Conservation (phyloP, 768 basidiomycete species). For the Dendrothele bispora region DNA sequence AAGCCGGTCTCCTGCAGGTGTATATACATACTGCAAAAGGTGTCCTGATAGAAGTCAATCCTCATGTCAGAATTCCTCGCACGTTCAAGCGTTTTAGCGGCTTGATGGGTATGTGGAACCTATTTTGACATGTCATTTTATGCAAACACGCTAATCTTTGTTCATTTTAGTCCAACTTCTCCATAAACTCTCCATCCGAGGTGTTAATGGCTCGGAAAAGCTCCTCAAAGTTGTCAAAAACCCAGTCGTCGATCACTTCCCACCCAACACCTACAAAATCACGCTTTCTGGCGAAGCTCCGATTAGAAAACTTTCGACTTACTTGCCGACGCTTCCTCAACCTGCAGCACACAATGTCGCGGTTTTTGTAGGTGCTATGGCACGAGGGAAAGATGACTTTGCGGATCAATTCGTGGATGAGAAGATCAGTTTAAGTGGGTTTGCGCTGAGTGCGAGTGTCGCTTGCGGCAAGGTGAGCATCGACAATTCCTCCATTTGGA, state of each 20-base stretch:
- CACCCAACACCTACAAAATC: constrained; percentile 92
- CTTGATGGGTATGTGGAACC: constrained; percentile 89
- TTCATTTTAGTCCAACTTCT: constrained; percentile 73
- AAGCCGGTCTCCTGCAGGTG: constrained; percentile 93
- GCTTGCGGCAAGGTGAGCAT: constrained; percentile 91
- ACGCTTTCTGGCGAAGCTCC: constrained; percentile 92
- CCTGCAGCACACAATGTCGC: constrained; percentile 75
- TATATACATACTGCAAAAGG: constrained; percentile 98
- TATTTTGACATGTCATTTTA: no score
- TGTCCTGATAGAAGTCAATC: constrained; percentile 97
- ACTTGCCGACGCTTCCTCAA: constrained; percentile 76
- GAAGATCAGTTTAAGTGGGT: constrained; percentile 96
- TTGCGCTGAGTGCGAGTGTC: constrained; percentile 88
- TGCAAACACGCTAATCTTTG: constrained; percentile 7
- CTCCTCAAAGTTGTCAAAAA: constrained; percentile 98
- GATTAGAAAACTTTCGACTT: constrained; percentile 76
- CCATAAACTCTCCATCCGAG: constrained; percentile 92
- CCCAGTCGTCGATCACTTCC: constrained; percentile 91
- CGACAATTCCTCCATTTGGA: background rate
- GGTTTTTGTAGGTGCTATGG: constrained; percentile 98
- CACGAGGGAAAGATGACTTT: constrained; percentile 93
- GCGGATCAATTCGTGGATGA: constrained; percentile 93
- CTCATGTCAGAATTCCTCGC: constrained; percentile 93
- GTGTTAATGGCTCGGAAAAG: constrained; percentile 96
- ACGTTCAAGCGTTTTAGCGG: constrained; percentile 99